Percentiles rank a stretch among this genome's conserved stretches.
phyloP scores from a whole-genome alignment of 2,329 filamentous ascomycete species.

The Alternaria gaisen region DNA sequence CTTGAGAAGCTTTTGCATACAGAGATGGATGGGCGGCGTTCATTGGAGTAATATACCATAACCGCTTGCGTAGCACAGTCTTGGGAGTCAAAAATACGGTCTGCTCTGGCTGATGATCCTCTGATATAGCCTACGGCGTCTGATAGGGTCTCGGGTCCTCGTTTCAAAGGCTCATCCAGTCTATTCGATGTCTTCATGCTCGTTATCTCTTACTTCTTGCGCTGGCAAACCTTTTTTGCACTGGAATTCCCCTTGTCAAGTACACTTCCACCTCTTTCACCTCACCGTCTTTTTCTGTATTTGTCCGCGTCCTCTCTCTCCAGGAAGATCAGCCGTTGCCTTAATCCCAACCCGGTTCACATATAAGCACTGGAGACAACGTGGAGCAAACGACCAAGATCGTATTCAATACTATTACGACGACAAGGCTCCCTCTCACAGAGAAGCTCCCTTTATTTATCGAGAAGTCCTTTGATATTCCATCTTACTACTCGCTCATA shows the following conservation, averaged over 20 bases:
- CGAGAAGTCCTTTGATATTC: too few species aligned
- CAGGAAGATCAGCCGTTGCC: background rate
- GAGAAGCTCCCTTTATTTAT: background rate
- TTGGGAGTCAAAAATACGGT: background rate
- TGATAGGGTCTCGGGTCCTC: background rate
- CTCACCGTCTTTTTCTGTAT: background rate
- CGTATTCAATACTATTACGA: background rate
- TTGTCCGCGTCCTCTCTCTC: background rate
- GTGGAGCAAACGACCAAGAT: background rate
- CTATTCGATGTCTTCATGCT: background rate
- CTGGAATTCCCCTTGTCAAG: background rate
- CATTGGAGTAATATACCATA: background rate
- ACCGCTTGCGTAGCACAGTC: conserved; percentile 19
- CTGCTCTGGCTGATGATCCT: background rate
- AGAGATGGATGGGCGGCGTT: conserved; percentile 11
- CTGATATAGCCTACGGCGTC: background rate
- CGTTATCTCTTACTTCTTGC: background rate
- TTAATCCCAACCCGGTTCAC: background rate
- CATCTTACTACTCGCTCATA: background rate
- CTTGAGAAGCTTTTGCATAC: background rate
- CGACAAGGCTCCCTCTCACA: background rate
- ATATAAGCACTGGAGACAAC: rapidly evolving
- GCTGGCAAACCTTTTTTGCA: background rate
- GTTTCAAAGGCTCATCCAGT: background rate
- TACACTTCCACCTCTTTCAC: background rate